Base-by-base conservation (phyloP, 805 yeast genomes). In the Schwanniomyces pseudopolymorphus region DNA sequence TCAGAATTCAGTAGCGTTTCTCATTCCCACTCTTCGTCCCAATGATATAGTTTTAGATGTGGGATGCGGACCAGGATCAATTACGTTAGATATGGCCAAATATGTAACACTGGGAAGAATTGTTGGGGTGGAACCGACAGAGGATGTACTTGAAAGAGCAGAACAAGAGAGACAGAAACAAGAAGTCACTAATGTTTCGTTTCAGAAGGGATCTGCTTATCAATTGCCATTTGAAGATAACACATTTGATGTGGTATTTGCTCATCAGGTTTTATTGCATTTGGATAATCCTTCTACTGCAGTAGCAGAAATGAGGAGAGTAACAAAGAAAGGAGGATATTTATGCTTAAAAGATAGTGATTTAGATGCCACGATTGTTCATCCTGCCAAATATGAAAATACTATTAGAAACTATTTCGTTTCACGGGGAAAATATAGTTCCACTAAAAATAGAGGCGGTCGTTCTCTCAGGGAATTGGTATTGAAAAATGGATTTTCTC, bases 1-100 rank as follows among this genome's bases (percentile, higher is more conserved):
- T 5, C 54, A 49, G 8, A 67, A 62, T 44, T 61, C 66, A 6
- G 50, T 61, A 2, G 53, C 52, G 2, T 64, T 53, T 46, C 45
- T 67, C 44, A 40, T 64, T 13, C 61, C 64, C 3, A 52, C 60
- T 26, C 39, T 71, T 24, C 56, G 64, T 46, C 53, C 60, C 4
- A 52, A 53, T 13, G 52, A 54, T 33, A 48, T 51, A 31, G 51
- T 72, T 6, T 60, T 72, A 11, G 78, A 72, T 48, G 72, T 71
- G 17, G 77, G 77, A 8, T 64, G 70, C 51, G 78, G 78, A 0
- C 76, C 76, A 3, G 77, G 75, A 0, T 57, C 74, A 4, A 71
- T 72, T 28, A 67, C 73, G 4, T 37, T 51, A 5, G 74, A 64
- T 44, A 48, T 72, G 19, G 68, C 67, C 14, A 52, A 56, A 28